phyloP scores from a whole-genome alignment of 2,329 filamentous ascomycete genomes.

The Furcasterigmium sp. region DNA sequence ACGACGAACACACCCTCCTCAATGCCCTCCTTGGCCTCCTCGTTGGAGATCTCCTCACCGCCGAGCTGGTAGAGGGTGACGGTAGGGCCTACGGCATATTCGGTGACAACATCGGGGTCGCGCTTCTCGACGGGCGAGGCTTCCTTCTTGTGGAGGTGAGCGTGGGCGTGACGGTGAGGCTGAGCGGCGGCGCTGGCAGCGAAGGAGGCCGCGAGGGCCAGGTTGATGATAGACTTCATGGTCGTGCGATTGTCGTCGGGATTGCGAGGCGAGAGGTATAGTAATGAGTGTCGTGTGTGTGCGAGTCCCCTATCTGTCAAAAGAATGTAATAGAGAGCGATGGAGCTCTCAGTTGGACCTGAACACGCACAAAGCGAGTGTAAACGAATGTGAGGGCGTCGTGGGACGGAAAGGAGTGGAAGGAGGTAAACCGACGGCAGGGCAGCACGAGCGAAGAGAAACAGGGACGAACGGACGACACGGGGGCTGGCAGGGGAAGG shows the following conservation, averaged over 20 bases:
- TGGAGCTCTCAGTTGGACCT: conserved; percentile 46
- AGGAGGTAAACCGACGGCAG: background rate
- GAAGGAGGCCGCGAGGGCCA: conserved; percentile 47
- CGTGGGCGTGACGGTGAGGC: conserved; percentile 54
- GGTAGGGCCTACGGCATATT: conserved; percentile 55
- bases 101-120: conserved; percentile 38
- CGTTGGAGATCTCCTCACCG: conserved; percentile 52
- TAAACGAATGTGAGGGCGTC: conserved; percentile 1
- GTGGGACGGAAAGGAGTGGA: background rate
- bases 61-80: conserved; percentile 69
- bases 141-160: conserved; percentile 54
- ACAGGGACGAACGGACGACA: background rate
- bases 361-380: conserved; percentile 7
- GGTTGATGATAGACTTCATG: conserved; percentile 46
- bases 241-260: conserved; percentile 10
- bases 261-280: background rate
- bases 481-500: background rate
- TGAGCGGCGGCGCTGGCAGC: conserved; percentile 50
- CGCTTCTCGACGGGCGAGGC: conserved; percentile 43
- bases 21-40: conserved; percentile 68
- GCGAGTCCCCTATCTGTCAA: conserved; percentile 27
- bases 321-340: conserved; percentile 52
- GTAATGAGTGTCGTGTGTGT: background rate
- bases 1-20: conserved; percentile 64
- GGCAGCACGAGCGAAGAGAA: background rate